Conservation (phyloP, 2,329 filamentous ascomycete genomes). For the Pseudogymnoascus sp. region DNA sequence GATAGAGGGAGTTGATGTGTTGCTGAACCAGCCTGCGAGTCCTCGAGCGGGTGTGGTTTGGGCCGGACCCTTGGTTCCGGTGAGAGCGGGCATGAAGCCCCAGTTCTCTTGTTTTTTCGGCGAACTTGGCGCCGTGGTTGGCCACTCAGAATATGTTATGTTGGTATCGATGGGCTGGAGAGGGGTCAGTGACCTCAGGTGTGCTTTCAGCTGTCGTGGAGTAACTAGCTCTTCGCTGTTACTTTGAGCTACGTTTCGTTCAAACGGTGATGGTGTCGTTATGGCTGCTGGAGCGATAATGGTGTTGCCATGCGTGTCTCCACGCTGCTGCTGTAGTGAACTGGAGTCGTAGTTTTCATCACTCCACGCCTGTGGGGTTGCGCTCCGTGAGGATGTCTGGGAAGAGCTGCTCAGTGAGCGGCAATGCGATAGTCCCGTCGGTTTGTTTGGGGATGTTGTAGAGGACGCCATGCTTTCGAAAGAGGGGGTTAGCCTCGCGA, state of each 20-base stretch:
- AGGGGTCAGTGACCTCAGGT: background rate
- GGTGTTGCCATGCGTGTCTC: background rate
- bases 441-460: background rate
- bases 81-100: background rate
- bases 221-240: background rate
- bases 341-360: background rate
- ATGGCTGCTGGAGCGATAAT: background rate
- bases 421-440: background rate
- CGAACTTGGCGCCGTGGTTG: background rate
- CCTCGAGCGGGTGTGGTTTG: background rate
- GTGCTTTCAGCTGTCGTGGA: background rate
- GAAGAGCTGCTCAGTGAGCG: background rate
- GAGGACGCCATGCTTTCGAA: background rate
- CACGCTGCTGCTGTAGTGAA: background rate
- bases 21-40: background rate
- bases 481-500: background rate
- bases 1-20: background rate
- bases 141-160: background rate
- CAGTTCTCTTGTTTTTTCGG: background rate
- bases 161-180: background rate
- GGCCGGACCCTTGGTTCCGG: background rate
- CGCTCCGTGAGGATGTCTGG: background rate
- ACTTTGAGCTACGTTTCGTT: background rate
- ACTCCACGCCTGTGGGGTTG: background rate
- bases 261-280: background rate